Conservation (phyloP, 768 basidiomycete genomes). For the Boletellus ananas region DNA sequence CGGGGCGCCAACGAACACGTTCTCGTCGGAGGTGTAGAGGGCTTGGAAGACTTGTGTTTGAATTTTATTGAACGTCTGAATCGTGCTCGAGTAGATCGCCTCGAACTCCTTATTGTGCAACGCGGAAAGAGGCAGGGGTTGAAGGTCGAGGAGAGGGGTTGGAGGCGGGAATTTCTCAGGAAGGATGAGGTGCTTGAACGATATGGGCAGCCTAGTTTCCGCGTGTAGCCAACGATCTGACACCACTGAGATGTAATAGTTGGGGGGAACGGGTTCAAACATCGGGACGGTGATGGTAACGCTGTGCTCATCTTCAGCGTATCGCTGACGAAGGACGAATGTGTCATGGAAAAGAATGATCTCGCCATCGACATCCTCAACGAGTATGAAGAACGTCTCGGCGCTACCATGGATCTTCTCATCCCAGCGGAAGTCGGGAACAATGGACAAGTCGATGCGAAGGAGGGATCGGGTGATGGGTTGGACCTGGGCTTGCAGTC, state of each 20-base stretch:
- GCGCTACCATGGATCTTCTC: constrained; percentile 86
- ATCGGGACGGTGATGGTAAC: constrained; percentile 94
- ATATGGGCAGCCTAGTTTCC: constrained; percentile 91
- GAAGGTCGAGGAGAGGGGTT: constrained; percentile 90
- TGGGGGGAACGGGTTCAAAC: constrained; percentile 96
- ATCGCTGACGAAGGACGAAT: constrained; percentile 88
- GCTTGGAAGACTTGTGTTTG: constrained; percentile 99
- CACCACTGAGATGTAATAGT: constrained; percentile 94
- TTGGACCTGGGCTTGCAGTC: constrained; percentile 92
- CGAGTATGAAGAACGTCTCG: constrained; percentile 89
- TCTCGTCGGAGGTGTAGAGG: constrained; percentile 93
- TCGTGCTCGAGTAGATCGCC: constrained; percentile 72
- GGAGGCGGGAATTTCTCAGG: constrained; percentile 95
- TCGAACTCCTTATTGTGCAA: constrained; percentile 94
- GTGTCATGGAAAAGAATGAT: constrained; percentile 92
- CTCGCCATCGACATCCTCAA: constrained; percentile 98
- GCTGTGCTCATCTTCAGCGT: constrained; percentile 91
- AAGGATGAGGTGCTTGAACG: constrained; percentile 96
- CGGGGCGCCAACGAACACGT: constrained; percentile 94
- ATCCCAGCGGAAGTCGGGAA: constrained; percentile 99
- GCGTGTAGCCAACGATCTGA: constrained; percentile 96
- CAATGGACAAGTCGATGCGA: constrained; percentile 88
- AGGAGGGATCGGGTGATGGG: constrained; percentile 93
- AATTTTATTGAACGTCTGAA: constrained; percentile 95
- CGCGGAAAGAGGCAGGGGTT: constrained; percentile 83